Percentiles rank a stretch among this genome's conserved stretches.
These are phyloP conservation scores for Ceratocystis lukuohia DNA, from an alignment of 2,329 filamentous ascomycete species.

Conservation along the genomic window DNA sequence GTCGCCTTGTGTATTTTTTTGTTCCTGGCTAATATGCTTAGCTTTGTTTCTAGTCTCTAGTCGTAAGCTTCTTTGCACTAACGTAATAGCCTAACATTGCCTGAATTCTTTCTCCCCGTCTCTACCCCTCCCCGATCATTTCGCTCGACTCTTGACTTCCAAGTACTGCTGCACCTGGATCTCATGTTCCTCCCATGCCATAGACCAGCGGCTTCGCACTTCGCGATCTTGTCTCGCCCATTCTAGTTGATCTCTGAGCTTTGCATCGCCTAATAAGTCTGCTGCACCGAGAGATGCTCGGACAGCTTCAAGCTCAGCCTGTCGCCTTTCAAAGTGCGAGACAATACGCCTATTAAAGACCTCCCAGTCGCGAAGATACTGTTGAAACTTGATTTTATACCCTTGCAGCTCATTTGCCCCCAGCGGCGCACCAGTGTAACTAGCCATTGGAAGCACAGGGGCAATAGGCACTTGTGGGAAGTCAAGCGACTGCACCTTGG, in stretches of 20 bases:
- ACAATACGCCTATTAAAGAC: slow-evolving; percentile 36
- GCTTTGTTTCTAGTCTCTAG: neutral
- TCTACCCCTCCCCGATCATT: neutral
- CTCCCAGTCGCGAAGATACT: slow-evolving; percentile 26
- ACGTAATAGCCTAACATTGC: neutral
- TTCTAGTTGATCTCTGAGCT: slow-evolving; percentile 39
- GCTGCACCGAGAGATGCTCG: slow-evolving; percentile 31
- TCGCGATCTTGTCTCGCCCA: slow-evolving; percentile 51
- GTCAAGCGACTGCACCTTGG: slow-evolving; percentile 27
- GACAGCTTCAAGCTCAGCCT: slow-evolving; percentile 33
- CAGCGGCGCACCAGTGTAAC: slow-evolving; percentile 3
- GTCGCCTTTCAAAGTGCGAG: slow-evolving; percentile 42
- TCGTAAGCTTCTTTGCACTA: neutral
- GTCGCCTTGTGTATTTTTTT: neutral
- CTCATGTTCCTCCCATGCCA: slow-evolving; percentile 47
- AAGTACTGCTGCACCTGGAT: slow-evolving; percentile 45
- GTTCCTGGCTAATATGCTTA: neutral
- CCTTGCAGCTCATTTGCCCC: neutral
- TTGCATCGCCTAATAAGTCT: slow-evolving; percentile 30
- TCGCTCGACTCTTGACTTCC: slow-evolving; percentile 27
- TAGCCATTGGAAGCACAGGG: slow-evolving; percentile 28
- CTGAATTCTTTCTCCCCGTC: neutral
- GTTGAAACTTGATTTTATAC: slow-evolving; percentile 14
- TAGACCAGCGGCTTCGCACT: slow-evolving; percentile 47
- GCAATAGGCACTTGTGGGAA: slow-evolving; percentile 41